Base-by-base conservation (phyloP, 371 early-diverging fungal species). In the Syncephalastrum monosporum region DNA sequence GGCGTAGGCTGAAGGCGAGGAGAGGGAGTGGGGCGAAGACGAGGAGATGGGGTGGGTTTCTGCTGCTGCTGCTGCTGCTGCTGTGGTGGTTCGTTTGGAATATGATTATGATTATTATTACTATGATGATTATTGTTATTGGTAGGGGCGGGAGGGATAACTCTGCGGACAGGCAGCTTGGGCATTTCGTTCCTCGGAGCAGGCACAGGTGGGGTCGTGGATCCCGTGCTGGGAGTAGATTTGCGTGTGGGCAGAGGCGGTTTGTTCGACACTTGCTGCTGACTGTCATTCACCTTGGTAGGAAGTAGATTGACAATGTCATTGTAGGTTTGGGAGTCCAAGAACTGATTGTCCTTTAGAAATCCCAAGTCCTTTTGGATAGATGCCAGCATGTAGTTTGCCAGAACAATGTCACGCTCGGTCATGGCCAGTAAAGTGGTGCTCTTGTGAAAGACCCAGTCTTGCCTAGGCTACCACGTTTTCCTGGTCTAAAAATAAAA, bases 231-330 rank as follows among this genome's bases (percentile, higher is more conserved):
- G 42, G 42, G 42, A 7, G 66, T 53, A n/a, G 71, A 69, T 55
- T 74, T 74, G 42, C 77, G 74, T 38, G 69, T 71, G 1, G 79
- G 77, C 38, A 74, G 65, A 48, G 77, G 75, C 50, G 74, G 76
- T 41, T 56, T 62, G 10, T 54, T 50, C 15, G 13, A 25, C 3
- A 8, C 46, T 12, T 49, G 19, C 38, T 53, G 42, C 38, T 53
- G 42, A 33, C 14, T 41, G 21, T 41, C 17, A 21, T 50, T 33
- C 15, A 65, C 46, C 23, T 57, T 64, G 13, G 57, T 38, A 21
- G 79, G 80, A 45, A 79, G 58, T 16, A 68, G 56, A 16, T 63
- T 58, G 8, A 71, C 19, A 7, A 80, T 71, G 16, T 71, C 72
- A 33, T 68, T 65, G 47, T 75, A 71, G 5, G 69, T 63, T 42